Evolutionary conservation across 495 filamentous ascomycete species (phyloP).

Genomic region (Filosporella fistucella): DNA sequence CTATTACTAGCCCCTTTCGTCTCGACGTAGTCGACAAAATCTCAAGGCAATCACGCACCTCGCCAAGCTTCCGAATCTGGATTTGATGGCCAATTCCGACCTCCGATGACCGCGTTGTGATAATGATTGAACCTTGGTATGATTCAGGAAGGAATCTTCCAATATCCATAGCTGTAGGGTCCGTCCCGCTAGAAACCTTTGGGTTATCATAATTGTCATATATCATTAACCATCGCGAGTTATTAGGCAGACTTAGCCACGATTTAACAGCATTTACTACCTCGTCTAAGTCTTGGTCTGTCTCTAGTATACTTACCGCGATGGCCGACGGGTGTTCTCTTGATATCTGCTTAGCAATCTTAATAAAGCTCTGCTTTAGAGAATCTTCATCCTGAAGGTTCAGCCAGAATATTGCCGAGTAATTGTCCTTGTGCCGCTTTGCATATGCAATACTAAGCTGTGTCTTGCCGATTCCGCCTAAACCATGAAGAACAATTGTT

Average conservation of each 20-base stretch:
- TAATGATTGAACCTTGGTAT: conserved; percentile 33
- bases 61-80: conserved; percentile 27
- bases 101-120: conserved; percentile 35
- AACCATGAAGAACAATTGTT: conserved; percentile 22
- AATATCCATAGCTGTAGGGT: conserved; percentile 27
- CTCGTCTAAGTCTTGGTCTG: conserved; percentile 21
- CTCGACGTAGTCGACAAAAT: conserved; percentile 31
- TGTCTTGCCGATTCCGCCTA: conserved; percentile 21
- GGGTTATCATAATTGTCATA: conserved; percentile 40
- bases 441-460: conserved; percentile 24
- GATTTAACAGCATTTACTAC: conserved; percentile 26
- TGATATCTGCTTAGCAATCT: conserved; percentile 26
- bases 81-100: conserved; percentile 27
- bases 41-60: conserved; percentile 28
- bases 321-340: conserved; percentile 21
- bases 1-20: conserved; percentile 21
- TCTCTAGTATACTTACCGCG: conserved; percentile 13
- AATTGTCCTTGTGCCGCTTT: conserved; percentile 17
- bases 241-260: conserved; percentile 35
- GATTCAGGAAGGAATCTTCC: conserved; percentile 28
- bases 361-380: conserved; percentile 29
- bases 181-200: conserved; percentile 20
- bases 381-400: conserved; percentile 25
- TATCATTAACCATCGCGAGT: conserved; percentile 35
- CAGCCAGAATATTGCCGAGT: conserved; percentile 23